Conservation (phyloP, 2,329 filamentous ascomycete genomes). For the Neonectria faginata region DNA sequence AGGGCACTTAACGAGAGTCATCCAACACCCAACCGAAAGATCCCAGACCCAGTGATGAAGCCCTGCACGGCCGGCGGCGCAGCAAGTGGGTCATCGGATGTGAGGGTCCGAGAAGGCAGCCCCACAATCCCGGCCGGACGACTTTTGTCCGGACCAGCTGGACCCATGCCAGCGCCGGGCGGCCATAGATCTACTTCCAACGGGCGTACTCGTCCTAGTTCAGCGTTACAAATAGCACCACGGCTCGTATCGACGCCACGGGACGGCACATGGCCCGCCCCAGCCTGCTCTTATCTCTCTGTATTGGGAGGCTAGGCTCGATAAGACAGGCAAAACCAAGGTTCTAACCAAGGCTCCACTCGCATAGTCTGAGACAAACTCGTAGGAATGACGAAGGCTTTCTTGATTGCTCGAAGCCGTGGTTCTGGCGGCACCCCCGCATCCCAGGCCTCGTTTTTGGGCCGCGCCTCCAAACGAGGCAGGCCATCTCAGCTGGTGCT, state of each 20-base stretch:
- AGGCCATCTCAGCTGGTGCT: conserved; percentile 2
- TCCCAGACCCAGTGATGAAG: background rate
- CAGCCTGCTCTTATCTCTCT: conserved; percentile 8
- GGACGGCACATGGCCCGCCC: conserved; percentile 37
- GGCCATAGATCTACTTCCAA: background rate
- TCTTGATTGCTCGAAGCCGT: background rate
- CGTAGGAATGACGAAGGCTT: conserved; percentile 3
- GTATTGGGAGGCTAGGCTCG: conserved; percentile 12
- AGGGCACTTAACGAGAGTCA: background rate
- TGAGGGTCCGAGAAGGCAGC: background rate
- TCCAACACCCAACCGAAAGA: background rate
- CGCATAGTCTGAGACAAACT: background rate
- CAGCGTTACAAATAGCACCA: conserved; percentile 29
- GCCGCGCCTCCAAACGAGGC: background rate
- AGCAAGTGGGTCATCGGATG: conserved; percentile 11
- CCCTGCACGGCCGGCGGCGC: background rate
- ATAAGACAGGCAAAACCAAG: conserved; percentile 16
- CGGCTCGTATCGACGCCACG: conserved; percentile 37
- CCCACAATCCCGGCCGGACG: conserved; percentile 10
- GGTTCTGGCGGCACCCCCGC: background rate
- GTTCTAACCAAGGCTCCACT: conserved; percentile 20
- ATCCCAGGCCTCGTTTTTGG: background rate
- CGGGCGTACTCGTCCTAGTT: conserved; percentile 14
- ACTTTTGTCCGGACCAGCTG: background rate
- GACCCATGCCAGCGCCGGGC: conserved; percentile 9